phyloP scores from a whole-genome alignment of 345 rosid genomes.

The Theobroma cacao region DNA sequence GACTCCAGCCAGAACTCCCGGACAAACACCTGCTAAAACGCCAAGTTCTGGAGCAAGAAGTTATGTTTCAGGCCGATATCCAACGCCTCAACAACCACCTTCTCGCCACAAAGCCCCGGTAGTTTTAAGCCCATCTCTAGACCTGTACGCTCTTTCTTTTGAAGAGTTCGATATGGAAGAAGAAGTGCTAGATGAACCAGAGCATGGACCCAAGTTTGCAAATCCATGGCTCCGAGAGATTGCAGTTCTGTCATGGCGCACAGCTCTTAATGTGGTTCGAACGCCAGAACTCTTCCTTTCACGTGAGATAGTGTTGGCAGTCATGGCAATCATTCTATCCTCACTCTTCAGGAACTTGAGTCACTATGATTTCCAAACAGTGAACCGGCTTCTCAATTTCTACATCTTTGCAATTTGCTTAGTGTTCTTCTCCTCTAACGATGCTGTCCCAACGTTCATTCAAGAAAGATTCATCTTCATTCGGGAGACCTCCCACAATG shows the following conservation, averaged over 20 bases:
- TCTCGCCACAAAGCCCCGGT: slow-evolving; percentile 30
- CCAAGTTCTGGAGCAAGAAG: slow-evolving; percentile 24
- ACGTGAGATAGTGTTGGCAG: slow-evolving; percentile 45
- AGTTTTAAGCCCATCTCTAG: slow-evolving; percentile 21
- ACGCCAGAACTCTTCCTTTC: slow-evolving; percentile 66
- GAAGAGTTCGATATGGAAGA: slow-evolving; percentile 33
- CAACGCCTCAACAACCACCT: slow-evolving; percentile 31
- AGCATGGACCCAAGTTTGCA: slow-evolving; percentile 50
- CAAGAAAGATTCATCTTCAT: slow-evolving; percentile 73
- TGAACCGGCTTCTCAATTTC: slow-evolving; percentile 57
- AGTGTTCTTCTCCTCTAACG: slow-evolving; percentile 68
- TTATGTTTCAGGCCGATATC: slow-evolving; percentile 24
- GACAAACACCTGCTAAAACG: slow-evolving; percentile 38
- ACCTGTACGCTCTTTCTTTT: slow-evolving; percentile 30
- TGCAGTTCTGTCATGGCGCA: slow-evolving; percentile 51
- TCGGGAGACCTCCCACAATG: slow-evolving; percentile 62
- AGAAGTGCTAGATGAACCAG: slow-evolving; percentile 44
- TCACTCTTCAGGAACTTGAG: slow-evolving; percentile 45
- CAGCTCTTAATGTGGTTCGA: slow-evolving; percentile 45
- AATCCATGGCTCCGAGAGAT: slow-evolving; percentile 69
- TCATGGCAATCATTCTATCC: slow-evolving; percentile 65
- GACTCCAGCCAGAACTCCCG: slow-evolving; percentile 61
- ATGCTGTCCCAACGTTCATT: slow-evolving; percentile 68
- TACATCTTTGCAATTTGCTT: slow-evolving; percentile 60
- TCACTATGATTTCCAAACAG: slow-evolving; percentile 24